These are phyloP conservation scores for Mycena alexandri DNA, from an alignment of 768 basidiomycete species.

Conservation along the genomic window DNA sequence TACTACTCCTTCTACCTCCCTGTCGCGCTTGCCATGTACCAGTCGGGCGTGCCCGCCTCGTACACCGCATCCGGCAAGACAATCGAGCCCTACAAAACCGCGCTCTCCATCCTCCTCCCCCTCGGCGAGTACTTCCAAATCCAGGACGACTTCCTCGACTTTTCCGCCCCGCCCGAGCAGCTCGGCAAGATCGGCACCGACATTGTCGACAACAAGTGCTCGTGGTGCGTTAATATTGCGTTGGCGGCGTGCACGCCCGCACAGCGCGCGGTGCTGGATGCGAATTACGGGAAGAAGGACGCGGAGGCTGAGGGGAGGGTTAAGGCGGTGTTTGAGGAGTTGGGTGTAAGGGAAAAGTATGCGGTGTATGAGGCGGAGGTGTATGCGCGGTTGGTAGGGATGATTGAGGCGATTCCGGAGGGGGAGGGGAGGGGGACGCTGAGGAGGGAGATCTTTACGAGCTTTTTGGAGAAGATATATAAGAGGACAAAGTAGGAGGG, in stretches of 20 bases:
- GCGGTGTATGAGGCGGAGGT: slow-evolving; percentile 81
- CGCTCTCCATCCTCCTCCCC: slow-evolving; percentile 86
- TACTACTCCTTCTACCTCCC: slow-evolving; percentile 99
- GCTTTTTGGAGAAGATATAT: slow-evolving; percentile 91
- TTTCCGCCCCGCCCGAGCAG: slow-evolving; percentile 87
- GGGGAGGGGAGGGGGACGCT: slow-evolving; percentile 56
- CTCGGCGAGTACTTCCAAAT: slow-evolving; percentile 99
- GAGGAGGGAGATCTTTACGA: slow-evolving; percentile 80
- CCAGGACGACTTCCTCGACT: slow-evolving; percentile 98
- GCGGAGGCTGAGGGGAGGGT: slow-evolving; percentile 66
- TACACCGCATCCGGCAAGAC: slow-evolving; percentile 48
- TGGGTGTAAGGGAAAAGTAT: slow-evolving; percentile 78
- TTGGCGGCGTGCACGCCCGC: slow-evolving; percentile 66
- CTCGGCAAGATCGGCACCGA: slow-evolving; percentile 99
- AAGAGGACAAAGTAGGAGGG: slow-evolving; percentile 65
- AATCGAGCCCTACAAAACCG: slow-evolving; percentile 75
- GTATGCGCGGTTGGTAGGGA: slow-evolving; percentile 71
- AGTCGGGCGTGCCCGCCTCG: slow-evolving; percentile 71
- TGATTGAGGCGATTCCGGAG: slow-evolving; percentile 85
- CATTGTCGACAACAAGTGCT: slow-evolving; percentile 99
- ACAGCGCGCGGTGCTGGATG: slow-evolving; percentile 71
- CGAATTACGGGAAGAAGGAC: slow-evolving; percentile 65
- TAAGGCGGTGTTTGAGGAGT: slow-evolving; percentile 75
- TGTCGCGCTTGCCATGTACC: slow-evolving; percentile 92
- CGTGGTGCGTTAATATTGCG: slow-evolving; percentile 95